Percentiles rank a stretch among this genome's conserved stretches.
These are phyloP conservation scores for Hemerocallis citrina DNA, from an alignment of 106 monocot species.

Conservation along the genomic window DNA sequence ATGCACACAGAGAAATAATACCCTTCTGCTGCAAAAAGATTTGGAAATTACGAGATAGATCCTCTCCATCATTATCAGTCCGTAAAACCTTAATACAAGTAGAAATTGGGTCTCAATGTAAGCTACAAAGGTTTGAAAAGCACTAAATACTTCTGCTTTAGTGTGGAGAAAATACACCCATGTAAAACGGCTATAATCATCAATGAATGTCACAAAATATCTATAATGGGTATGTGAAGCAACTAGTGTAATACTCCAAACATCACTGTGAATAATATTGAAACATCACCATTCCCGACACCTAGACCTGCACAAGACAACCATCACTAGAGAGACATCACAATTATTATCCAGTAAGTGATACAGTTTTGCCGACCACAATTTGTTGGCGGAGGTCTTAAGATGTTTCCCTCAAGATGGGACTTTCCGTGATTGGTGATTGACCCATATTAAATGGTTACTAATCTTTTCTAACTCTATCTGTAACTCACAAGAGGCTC, in stretches of 20 bases:
- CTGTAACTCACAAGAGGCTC: too few species aligned
- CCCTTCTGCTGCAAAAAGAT: conserved; percentile 3
- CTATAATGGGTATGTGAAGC: conserved; percentile 1
- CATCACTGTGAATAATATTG: conserved; percentile 4
- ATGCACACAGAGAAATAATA: conserved; percentile 4
- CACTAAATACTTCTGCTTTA: not conserved
- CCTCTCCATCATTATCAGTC: conserved; percentile 5
- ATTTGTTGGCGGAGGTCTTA: too few species aligned
- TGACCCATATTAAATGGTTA: too few species aligned
- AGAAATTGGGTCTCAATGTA: not conserved
- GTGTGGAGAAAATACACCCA: conserved; percentile 4
- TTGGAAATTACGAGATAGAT: conserved; percentile 7
- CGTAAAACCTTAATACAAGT: not conserved
- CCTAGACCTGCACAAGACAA: not conserved
- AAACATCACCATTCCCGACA: not conserved
- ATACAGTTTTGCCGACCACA: too few species aligned
- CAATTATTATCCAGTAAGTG: conserved; percentile 8
- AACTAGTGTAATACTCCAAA: too few species aligned
- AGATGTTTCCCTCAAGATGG: too few species aligned
- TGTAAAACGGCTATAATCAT: conserved; percentile 1
- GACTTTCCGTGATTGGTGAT: too few species aligned
- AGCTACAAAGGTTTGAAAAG: not conserved
- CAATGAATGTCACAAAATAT: conserved; percentile 11
- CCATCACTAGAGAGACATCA: not conserved
- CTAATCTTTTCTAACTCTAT: too few species aligned